Conservation (phyloP, 2,329 filamentous ascomycete species). For the Fusarium sp. region DNA sequence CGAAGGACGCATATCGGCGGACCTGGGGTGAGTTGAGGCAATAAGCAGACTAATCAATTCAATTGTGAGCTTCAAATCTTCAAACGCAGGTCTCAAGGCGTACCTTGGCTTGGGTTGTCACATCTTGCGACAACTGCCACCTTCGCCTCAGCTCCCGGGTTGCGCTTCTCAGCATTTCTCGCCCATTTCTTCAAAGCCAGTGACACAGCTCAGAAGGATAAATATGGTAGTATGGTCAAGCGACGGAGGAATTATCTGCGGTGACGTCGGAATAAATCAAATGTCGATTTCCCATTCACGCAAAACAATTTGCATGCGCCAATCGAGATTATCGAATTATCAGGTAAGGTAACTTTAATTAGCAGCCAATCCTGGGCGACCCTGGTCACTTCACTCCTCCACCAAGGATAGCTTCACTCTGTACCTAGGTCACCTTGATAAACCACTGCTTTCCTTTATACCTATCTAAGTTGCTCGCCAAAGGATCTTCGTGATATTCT, state of each 20-base stretch:
- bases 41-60: conserved; percentile 17
- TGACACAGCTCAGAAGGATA: neutral
- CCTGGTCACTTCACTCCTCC: neutral
- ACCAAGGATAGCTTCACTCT: neutral
- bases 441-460: neutral
- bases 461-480: neutral
- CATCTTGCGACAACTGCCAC: conserved; percentile 42
- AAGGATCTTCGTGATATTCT: neutral
- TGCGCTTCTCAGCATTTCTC: conserved; percentile 52
- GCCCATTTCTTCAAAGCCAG: conserved; percentile 46
- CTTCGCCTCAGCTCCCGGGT: conserved; percentile 47
- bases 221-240: neutral
- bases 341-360: conserved; percentile 6
- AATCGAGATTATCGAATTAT: conserved; percentile 39
- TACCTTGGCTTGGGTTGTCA: conserved; percentile 39
- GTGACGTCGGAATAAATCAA: neutral
- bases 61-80: conserved; percentile 16
- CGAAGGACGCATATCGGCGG: conserved; percentile 17
- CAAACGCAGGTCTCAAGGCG: neutral
- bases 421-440: neutral
- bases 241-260: neutral
- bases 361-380: conserved; percentile 8
- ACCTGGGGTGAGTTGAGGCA: neutral
- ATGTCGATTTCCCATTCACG: neutral
- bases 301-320: conserved; percentile 39